Evolutionary conservation across 106 monocot genomes (phyloP).

Genomic region (Allium fistulosum): DNA sequence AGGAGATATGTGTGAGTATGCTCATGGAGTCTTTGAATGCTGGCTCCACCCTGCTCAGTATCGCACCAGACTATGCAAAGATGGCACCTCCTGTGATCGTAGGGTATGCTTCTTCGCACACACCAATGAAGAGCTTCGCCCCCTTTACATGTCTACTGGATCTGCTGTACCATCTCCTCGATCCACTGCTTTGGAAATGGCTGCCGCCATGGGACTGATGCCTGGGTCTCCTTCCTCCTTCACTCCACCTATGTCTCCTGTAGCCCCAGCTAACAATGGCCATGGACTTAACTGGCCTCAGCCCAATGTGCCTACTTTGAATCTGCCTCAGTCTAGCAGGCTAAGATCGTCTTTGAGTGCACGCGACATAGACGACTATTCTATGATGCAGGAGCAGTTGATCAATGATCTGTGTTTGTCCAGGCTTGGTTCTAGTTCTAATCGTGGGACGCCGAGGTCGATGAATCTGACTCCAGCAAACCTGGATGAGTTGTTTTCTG

Average conservation of each 20-base stretch:
- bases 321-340: constrained; percentile 73
- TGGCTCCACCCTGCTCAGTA: constrained; percentile 92
- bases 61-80: constrained; percentile 60
- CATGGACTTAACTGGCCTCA: constrained; percentile 45
- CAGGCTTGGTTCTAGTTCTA: constrained; percentile 19
- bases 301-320: constrained; percentile 55
- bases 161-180: constrained; percentile 74
- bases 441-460: constrained; percentile 14
- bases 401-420: constrained; percentile 24
- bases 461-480: constrained; percentile 60
- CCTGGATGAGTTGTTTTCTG: constrained; percentile 78
- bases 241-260: constrained; percentile 38
- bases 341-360: constrained; percentile 63
- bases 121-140: constrained; percentile 63
- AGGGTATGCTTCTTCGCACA: constrained; percentile 74
- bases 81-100: constrained; percentile 34
- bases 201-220: constrained; percentile 38
- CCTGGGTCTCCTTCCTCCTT: constrained; percentile 66
- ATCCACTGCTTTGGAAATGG: constrained; percentile 46
- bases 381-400: constrained; percentile 25
- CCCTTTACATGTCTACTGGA: constrained; percentile 66
- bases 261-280: constrained; percentile 53
- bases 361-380: constrained; percentile 50
- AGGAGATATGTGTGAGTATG: constrained; percentile 67
- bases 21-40: constrained; percentile 78